Base-by-base conservation (phyloP, 2,329 filamentous ascomycete species). In the Magnaporthiopsis incrustans region DNA sequence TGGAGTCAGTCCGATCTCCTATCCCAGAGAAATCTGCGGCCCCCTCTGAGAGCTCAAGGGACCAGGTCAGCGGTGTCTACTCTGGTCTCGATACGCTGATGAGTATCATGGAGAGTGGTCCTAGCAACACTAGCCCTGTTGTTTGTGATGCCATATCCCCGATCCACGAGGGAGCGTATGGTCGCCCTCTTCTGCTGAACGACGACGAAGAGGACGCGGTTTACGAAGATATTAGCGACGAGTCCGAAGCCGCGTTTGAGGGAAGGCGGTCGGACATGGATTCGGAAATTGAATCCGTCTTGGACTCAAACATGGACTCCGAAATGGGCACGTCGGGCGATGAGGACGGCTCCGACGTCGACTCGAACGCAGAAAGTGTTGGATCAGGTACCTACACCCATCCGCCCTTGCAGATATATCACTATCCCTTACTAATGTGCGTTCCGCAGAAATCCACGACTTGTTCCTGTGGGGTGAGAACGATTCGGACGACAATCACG, bases 171-270 rank as follows among this genome's bases (percentile, higher is more conserved):
- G 57, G 5, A 58, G 26, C 4, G 8, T 25, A 50, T 56, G 60
- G 15, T 8, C 10, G 44, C 18, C 53, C 60, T 25, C 30, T 33
- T 25, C 2, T 50, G 44, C 50, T 53, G n/a, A 62, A 26, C 50
- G 60, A 65, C 14, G 60, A 57, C 1, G 60, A 66, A 18, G 50
- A 53, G 15, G 62, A 63, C 3, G 63, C 63, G 12, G 63, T 35
- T 2, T 38, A 32, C 5, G 26, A 25, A 6, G n/a, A 62, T 18
- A 26, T 25, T 2, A 56, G 60, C 38, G 59, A 33, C 18, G 56
- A 53, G 11, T 60, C n/a, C 53, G 60, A 30, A 30, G 30, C 50
- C 35, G 50, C 60, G 2, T 25, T 53, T 14, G 57, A 44, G 38
- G 35, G 57, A 22, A 30, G 22, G 38, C 38, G 22, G 7, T 50